Conservation (phyloP, 148 eudicot genomes). For the Linanthus parryae region DNA sequence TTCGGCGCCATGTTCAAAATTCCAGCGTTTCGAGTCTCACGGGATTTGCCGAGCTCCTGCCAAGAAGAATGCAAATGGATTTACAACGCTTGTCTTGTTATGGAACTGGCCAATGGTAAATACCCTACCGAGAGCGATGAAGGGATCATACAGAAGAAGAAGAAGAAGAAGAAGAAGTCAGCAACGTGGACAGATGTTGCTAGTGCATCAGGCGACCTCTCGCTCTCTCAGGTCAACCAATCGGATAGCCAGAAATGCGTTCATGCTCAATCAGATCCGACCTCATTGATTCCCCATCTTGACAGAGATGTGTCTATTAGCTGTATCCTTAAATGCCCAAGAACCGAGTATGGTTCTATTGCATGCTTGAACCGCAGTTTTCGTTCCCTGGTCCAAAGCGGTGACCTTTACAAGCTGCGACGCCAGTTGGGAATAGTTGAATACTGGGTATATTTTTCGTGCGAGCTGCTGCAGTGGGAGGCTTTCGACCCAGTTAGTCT, state of each 20-base stretch:
- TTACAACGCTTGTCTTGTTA: too few species aligned
- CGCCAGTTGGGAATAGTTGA: constrained; percentile 42
- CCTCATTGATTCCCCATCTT: constrained; percentile 36
- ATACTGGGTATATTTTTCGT: constrained; percentile 82
- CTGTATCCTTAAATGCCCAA: constrained; percentile 52
- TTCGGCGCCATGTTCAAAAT: too few species aligned
- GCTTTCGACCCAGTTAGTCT: constrained; percentile 64
- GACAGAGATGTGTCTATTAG: constrained; percentile 52
- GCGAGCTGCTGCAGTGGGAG: constrained; percentile 73
- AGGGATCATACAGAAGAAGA: too few species aligned
- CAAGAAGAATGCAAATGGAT: too few species aligned
- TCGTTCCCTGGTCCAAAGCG: constrained; percentile 35
- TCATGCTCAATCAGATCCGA: constrained; percentile 1
- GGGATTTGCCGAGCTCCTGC: too few species aligned
- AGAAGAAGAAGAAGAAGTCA: too few species aligned
- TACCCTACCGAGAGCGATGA: too few species aligned
- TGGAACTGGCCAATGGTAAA: too few species aligned
- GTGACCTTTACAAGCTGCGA: constrained; percentile 54
- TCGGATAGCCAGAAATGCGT: not conserved
- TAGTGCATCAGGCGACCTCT: too few species aligned
- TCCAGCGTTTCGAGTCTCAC: too few species aligned
- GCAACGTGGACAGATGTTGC: too few species aligned
- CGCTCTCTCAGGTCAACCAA: too few species aligned
- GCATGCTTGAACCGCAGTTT: constrained; percentile 53
- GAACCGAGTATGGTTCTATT: constrained; percentile 67